Conservation (phyloP, 345 rosid species). For the Salix suchowensis region DNA sequence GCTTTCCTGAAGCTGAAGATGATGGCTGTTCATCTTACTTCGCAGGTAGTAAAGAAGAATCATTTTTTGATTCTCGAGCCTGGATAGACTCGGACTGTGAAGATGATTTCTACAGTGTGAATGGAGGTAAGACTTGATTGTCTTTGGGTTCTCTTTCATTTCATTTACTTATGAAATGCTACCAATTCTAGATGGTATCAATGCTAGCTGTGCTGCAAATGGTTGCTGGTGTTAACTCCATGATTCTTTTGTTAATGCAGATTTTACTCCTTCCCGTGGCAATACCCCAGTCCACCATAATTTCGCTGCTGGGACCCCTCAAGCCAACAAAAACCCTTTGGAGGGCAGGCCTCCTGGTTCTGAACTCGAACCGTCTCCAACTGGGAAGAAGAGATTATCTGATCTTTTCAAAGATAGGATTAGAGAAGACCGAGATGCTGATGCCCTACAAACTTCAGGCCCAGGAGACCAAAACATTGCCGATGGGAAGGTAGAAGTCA, state of each 20-base stretch:
- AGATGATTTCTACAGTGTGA: constrained; percentile 87
- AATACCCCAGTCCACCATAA: constrained; percentile 68
- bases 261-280: constrained; percentile 89
- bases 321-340: constrained; percentile 20
- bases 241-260: constrained; percentile 32
- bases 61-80: constrained; percentile 71
- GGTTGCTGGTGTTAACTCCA: neutral
- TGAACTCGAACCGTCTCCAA: constrained; percentile 38
- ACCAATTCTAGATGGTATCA: neutral
- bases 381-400: constrained; percentile 60
- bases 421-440: constrained; percentile 33
- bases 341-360: constrained; percentile 37
- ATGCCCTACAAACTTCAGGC: constrained; percentile 15
- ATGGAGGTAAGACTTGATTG: constrained; percentile 53
- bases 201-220: neutral
- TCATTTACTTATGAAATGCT: neutral
- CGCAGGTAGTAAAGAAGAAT: constrained; percentile 83
- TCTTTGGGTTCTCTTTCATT: neutral
- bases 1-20: neutral
- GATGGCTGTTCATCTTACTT: neutral
- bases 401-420: constrained; percentile 69
- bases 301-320: constrained; percentile 44
- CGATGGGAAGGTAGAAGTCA: constrained; percentile 23
- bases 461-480: constrained; percentile 11
- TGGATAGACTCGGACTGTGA: constrained; percentile 88